phyloP scores from a whole-genome alignment of 257 asterid species.

The Phtheirospermum japonicum region DNA sequence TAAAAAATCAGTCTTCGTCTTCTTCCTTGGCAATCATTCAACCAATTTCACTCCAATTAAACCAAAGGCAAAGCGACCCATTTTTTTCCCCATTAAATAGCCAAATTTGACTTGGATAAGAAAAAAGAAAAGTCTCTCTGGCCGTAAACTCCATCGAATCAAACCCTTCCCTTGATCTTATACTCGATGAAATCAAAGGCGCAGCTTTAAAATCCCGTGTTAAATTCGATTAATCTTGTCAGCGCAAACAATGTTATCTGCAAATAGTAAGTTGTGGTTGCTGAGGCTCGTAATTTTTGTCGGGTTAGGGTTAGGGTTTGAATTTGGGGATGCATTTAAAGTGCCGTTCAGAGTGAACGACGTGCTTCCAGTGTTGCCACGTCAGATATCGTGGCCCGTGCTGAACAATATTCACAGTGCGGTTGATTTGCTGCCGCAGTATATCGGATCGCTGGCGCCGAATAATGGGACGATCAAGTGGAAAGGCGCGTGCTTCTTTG shows the following conservation, averaged over 20 bases:
- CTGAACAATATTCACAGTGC: slow-evolving; percentile 78
- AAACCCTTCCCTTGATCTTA: slow-evolving; percentile 29
- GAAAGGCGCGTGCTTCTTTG: slow-evolving; percentile 88
- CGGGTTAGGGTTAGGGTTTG: slow-evolving; percentile 53
- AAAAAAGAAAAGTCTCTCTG: not conserved
- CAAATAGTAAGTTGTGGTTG: slow-evolving; percentile 32
- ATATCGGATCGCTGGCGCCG: slow-evolving; percentile 85
- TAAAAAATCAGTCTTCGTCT: not conserved
- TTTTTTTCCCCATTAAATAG: slow-evolving; percentile 5
- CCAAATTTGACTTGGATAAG: not conserved
- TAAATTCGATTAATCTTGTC: slow-evolving; percentile 4
- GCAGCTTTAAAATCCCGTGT: slow-evolving; percentile 16
- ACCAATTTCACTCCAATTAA: not conserved
- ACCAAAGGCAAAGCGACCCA: not conserved
- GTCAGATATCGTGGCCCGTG: slow-evolving; percentile 89
- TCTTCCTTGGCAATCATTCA: not conserved
- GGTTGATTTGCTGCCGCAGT: slow-evolving; percentile 87
- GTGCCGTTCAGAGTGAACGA: slow-evolving; percentile 80
- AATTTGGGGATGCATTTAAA: slow-evolving; percentile 62
- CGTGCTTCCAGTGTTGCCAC: slow-evolving; percentile 88
- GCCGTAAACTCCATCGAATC: slow-evolving; percentile 17
- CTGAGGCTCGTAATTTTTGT: slow-evolving; percentile 36
- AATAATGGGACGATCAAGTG: slow-evolving; percentile 75
- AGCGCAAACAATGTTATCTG: slow-evolving; percentile 28
- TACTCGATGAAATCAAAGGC: slow-evolving; percentile 28